Evolutionary conservation across 805 yeast species (phyloP).

Genomic region (Myxozyma melibiosi): DNA sequence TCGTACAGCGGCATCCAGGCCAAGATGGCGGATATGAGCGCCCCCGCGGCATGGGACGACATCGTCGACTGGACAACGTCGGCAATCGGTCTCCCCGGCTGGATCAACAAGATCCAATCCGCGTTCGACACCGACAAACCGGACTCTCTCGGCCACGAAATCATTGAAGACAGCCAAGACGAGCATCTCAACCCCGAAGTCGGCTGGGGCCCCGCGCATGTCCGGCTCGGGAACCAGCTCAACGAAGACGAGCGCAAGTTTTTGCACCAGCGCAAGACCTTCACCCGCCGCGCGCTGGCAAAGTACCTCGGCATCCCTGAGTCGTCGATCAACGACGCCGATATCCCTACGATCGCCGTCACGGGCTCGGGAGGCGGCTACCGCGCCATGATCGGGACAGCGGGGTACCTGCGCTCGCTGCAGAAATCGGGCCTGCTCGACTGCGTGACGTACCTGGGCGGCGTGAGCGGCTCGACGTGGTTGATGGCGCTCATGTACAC

Average conservation of each 20-base stretch:
- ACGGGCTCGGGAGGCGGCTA: slow-evolving; percentile 38
- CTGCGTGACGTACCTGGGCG: slow-evolving; percentile 35
- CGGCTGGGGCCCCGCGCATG: slow-evolving; percentile 28
- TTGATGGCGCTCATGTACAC: slow-evolving; percentile 33
- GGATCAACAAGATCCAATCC: slow-evolving; percentile 24
- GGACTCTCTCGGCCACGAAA: slow-evolving; percentile 28
- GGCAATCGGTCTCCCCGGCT: slow-evolving; percentile 6
- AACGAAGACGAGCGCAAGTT: slow-evolving; percentile 28
- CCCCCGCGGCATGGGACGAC: slow-evolving; percentile 3
- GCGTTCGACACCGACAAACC: slow-evolving; percentile 18
- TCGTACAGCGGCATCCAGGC: slow-evolving; percentile 1
- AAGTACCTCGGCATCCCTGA: slow-evolving; percentile 27
- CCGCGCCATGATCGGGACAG: slow-evolving; percentile 35
- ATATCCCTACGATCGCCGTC: slow-evolving; percentile 35
- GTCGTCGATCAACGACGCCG: slow-evolving; percentile 30
- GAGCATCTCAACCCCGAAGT: slow-evolving; percentile 33
- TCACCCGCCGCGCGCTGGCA: slow-evolving; percentile 29
- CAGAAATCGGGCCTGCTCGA: slow-evolving; percentile 32
- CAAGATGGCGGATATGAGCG: background rate
- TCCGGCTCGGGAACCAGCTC: slow-evolving; percentile 28
- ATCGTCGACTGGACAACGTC: slow-evolving; percentile 9
- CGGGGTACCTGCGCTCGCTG: slow-evolving; percentile 33
- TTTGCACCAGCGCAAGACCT: slow-evolving; percentile 18
- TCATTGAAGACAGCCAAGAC: slow-evolving; percentile 25
- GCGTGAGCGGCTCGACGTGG: slow-evolving; percentile 37